Conservation (phyloP, 805 yeast genomes). For the Wickerhamiella spandovensis region DNA sequence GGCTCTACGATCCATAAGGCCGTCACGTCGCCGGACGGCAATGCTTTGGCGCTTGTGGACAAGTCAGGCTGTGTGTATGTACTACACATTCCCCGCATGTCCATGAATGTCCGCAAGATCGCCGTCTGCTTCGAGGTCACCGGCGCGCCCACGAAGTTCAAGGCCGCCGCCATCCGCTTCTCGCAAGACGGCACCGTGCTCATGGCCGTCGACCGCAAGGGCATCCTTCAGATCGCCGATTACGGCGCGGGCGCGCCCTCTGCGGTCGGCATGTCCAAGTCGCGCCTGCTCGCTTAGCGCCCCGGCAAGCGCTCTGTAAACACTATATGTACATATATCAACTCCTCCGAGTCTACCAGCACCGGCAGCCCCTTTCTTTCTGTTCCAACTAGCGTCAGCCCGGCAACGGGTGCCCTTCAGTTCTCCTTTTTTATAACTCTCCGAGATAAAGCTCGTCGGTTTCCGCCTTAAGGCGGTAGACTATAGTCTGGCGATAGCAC, state of each 20-base stretch:
- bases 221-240: slow-evolving; percentile 65
- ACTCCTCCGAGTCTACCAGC: too few species aligned
- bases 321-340: neutral
- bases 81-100: slow-evolving; percentile 43
- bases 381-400: too few species aligned
- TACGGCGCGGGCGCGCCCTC: slow-evolving; percentile 78
- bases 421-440: too few species aligned
- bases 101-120: slow-evolving; percentile 31
- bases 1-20: slow-evolving; percentile 68
- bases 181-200: slow-evolving; percentile 73
- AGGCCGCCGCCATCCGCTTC: slow-evolving; percentile 67
- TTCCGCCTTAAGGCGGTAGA: too few species aligned
- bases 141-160: slow-evolving; percentile 54
- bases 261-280: slow-evolving; percentile 23
- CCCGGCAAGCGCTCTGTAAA: neutral
- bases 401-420: too few species aligned
- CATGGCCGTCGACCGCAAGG: slow-evolving; percentile 68
- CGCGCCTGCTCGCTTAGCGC: slow-evolving; percentile 17
- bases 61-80: slow-evolving; percentile 65
- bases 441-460: too few species aligned
- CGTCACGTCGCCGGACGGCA: slow-evolving; percentile 73
- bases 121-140: slow-evolving; percentile 67
- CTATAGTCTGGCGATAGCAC: too few species aligned
- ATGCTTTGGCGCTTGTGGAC: slow-evolving; percentile 69
- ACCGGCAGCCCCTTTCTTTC: too few species aligned